Percentiles rank a stretch among this genome's conserved stretches.
Conservation (phyloP, 2,329 filamentous ascomycete genomes). For the Sporothrix pallida region DNA sequence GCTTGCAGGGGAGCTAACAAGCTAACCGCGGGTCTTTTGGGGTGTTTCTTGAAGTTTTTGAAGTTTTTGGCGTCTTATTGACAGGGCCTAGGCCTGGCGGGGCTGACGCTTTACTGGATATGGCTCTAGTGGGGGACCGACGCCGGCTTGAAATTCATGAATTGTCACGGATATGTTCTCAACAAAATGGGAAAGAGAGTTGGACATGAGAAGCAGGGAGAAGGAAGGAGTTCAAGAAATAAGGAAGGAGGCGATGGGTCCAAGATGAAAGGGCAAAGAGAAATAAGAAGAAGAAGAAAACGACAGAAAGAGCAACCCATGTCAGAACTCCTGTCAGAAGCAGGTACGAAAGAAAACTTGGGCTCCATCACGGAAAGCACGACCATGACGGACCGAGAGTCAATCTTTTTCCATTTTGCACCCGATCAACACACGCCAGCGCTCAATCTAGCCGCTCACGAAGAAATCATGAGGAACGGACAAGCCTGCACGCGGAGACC, state of each 20-base stretch:
- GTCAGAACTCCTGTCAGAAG: background rate
- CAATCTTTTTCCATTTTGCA: background rate
- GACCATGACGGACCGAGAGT: background rate
- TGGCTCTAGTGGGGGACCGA: conserved; percentile 13
- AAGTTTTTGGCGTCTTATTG: background rate
- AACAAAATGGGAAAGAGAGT: conserved; percentile 18
- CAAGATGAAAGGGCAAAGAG: background rate
- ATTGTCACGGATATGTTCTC: conserved; percentile 2
- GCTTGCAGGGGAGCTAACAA: background rate
- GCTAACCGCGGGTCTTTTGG: conserved; percentile 15
- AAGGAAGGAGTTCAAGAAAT: background rate
- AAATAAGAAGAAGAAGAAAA: background rate
- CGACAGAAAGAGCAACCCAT: background rate
- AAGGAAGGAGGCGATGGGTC: background rate
- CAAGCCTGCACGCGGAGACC: background rate
- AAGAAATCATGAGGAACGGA: background rate
- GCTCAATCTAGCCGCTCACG: background rate
- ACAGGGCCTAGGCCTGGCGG: conserved; percentile 1
- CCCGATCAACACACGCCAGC: background rate
- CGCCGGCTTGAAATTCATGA: background rate
- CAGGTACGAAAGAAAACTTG: background rate
- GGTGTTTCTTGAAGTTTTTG: background rate
- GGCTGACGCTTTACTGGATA: conserved; percentile 12
- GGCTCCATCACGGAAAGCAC: background rate
- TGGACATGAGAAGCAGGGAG: background rate